These are phyloP conservation scores for Stachybotrys echinatus DNA, from an alignment of 2,329 filamentous ascomycete species.

Conservation along the genomic window DNA sequence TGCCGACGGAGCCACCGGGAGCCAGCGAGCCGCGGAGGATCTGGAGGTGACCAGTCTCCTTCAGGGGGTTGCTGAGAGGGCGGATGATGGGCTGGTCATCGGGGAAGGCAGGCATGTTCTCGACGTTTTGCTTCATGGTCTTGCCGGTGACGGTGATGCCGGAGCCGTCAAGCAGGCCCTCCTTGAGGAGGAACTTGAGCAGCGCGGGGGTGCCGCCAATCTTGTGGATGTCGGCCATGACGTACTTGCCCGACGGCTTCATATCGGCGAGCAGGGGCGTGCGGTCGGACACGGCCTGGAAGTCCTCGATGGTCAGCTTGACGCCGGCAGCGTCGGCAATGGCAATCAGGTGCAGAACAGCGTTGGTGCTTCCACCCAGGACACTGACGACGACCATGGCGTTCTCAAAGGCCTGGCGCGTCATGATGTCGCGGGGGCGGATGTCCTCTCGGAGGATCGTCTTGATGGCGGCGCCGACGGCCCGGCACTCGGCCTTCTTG, in stretches of 20 bases:
- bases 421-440: conserved; percentile 71
- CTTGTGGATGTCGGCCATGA: conserved; percentile 79
- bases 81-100: conserved; percentile 78
- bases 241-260: conserved; percentile 81
- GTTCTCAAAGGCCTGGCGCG: conserved; percentile 75
- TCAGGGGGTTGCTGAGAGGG: conserved; percentile 77
- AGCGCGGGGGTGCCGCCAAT: conserved; percentile 84
- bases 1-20: conserved; percentile 81
- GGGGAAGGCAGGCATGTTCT: conserved; percentile 67
- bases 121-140: conserved; percentile 81
- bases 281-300: conserved; percentile 75
- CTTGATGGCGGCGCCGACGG: conserved; percentile 67
- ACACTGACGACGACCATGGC: conserved; percentile 81
- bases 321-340: conserved; percentile 78
- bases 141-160: conserved; percentile 85
- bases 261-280: conserved; percentile 77
- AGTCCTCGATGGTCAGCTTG: conserved; percentile 80
- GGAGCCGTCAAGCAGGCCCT: conserved; percentile 73
- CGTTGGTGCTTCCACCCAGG: conserved; percentile 80
- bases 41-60: conserved; percentile 80
- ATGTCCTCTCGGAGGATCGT: conserved; percentile 73
- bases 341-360: conserved; percentile 78
- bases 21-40: conserved; percentile 82
- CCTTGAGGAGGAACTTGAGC: conserved; percentile 80
- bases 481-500: conserved; percentile 69